A percentile compares a stretch with the other conserved stretches of the same genome.
Conservation (phyloP, 1,139 yeast genomes). For the Blastobotrys buckinghamii region DNA sequence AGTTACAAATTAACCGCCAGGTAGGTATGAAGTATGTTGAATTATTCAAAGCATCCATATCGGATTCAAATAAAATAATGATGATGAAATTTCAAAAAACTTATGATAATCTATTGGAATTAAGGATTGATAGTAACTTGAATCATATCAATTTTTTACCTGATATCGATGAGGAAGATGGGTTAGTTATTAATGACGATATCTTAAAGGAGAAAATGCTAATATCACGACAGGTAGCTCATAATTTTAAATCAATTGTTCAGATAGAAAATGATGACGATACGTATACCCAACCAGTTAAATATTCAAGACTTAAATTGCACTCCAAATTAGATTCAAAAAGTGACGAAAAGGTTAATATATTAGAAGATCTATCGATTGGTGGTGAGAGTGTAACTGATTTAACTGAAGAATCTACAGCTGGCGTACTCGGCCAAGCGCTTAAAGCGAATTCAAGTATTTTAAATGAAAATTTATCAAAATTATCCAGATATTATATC, state of each 20-base stretch:
- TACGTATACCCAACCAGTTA: neutral
- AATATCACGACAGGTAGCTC: neutral
- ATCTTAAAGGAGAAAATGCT: neutral
- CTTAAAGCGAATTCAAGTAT: neutral
- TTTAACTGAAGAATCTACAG: neutral
- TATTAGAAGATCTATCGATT: neutral
- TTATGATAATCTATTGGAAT: neutral
- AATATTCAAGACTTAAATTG: neutral
- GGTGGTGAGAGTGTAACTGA: neutral
- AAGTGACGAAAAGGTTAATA: neutral
- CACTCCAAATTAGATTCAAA: neutral
- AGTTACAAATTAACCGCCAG: neutral
- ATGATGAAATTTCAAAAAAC: neutral
- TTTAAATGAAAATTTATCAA: neutral
- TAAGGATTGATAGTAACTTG: neutral
- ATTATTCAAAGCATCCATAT: neutral
- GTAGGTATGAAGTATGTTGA: neutral
- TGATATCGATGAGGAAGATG: neutral
- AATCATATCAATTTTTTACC: neutral
- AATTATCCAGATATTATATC: neutral
- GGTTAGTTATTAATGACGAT: neutral
- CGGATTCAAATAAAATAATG: no score
- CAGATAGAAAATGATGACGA: neutral
- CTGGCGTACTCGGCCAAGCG: neutral
- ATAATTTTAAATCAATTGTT: neutral